A percentile compares a stretch with the other conserved stretches of the same genome.
These are phyloP conservation scores for Diaporthe aspalathi DNA, from an alignment of 2,329 filamentous ascomycete species.

Conservation along the genomic window DNA sequence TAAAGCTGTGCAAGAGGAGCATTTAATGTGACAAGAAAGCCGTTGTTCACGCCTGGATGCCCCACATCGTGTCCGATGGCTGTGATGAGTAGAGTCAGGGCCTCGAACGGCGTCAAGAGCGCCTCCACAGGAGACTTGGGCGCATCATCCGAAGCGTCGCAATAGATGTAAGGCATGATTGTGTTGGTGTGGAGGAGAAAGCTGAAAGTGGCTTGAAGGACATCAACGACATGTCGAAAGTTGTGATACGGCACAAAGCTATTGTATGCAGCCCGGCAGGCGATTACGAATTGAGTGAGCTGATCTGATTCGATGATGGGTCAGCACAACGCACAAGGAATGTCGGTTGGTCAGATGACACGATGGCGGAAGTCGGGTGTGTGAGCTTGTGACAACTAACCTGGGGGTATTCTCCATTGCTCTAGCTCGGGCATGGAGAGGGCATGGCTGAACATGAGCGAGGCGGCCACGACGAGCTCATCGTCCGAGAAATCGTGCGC, in stretches of 20 bases:
- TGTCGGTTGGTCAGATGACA: not conserved
- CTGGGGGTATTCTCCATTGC: constrained; percentile 81
- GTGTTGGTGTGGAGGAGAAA: constrained; percentile 86
- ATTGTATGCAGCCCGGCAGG: constrained; percentile 94
- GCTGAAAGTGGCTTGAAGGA: constrained; percentile 91
- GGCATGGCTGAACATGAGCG: constrained; percentile 90
- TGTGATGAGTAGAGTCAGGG: constrained; percentile 87
- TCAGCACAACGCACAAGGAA: constrained; percentile 51
- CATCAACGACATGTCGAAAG: constrained; percentile 96
- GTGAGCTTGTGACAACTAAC: constrained; percentile 59
- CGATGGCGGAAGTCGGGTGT: constrained; percentile 32
- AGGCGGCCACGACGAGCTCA: constrained; percentile 86
- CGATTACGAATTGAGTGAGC: constrained; percentile 85
- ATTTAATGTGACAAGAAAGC: constrained; percentile 91
- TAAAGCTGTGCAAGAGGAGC: constrained; percentile 94
- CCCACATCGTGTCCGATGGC: constrained; percentile 99
- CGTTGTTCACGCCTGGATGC: constrained; percentile 97
- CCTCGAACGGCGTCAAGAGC: constrained; percentile 87
- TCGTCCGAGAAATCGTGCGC: constrained; percentile 92
- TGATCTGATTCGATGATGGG: constrained; percentile 68
- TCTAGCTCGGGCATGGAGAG: constrained; percentile 84
- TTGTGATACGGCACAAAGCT: constrained; percentile 97
- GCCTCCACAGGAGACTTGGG: constrained; percentile 74
- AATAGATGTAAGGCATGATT: constrained; percentile 70
- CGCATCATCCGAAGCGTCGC: constrained; percentile 50